A percentile compares a stretch with the other conserved stretches of the same genome.
Conservation (phyloP, 2,329 filamentous ascomycete genomes). For the Clarireedia sp. region DNA sequence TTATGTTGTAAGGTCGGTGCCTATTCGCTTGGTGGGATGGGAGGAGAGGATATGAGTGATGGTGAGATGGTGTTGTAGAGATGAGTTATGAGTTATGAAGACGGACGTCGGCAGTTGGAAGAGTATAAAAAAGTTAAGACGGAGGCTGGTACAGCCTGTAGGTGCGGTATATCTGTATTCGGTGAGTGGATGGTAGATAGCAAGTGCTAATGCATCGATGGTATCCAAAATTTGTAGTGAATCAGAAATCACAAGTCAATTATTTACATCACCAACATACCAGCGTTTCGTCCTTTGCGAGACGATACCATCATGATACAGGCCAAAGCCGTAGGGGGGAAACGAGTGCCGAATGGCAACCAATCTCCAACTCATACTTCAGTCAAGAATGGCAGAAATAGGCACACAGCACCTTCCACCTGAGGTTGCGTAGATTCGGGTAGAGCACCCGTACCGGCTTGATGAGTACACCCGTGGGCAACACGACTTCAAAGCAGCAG, state of each 20-base stretch:
- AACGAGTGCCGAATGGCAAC: background rate
- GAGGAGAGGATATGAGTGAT: background rate
- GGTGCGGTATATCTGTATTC: too few relatives aligned
- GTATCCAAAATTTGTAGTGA: too few relatives aligned
- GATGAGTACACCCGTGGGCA: slow-evolving; percentile 38
- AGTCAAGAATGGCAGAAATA: background rate
- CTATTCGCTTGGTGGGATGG: background rate
- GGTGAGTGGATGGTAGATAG: too few relatives aligned
- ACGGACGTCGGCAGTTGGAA: too few relatives aligned
- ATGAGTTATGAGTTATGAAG: too few relatives aligned
- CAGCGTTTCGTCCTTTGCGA: slow-evolving; percentile 34
- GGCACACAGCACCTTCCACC: slow-evolving; percentile 1
- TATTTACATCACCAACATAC: too few relatives aligned
- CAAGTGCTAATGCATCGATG: too few relatives aligned
- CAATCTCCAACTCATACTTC: background rate
- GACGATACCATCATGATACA: slow-evolving; percentile 37
- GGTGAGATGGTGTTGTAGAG: too few relatives aligned
- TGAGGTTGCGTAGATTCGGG: slow-evolving; percentile 10
- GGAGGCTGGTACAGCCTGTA: too few relatives aligned
- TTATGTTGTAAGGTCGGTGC: slow-evolving; percentile 54
- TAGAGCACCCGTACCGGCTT: slow-evolving; percentile 41
- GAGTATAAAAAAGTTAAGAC: too few relatives aligned
- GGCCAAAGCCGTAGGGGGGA: slow-evolving; percentile 32
- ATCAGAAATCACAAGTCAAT: too few relatives aligned
- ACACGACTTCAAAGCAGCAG: slow-evolving; percentile 38